A percentile compares a stretch with the other conserved stretches of the same genome.
Conservation (phyloP, 2,329 filamentous ascomycete species). For the Colletotrichum melonis region DNA sequence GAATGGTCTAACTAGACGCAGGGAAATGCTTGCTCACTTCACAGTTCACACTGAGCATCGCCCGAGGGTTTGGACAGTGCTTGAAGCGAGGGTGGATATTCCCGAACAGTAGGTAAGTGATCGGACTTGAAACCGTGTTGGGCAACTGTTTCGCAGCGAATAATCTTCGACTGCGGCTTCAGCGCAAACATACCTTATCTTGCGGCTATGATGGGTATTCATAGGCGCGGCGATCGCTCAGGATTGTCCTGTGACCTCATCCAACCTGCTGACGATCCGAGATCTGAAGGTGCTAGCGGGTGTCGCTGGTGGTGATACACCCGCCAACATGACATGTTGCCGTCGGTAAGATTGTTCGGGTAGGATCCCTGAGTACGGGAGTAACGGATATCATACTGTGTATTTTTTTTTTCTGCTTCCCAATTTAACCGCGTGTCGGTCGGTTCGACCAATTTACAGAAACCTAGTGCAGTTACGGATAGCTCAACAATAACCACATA, state of each 20-base stretch:
- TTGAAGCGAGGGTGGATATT: slow-evolving; percentile 7
- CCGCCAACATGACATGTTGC: background rate
- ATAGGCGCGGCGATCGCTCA: background rate
- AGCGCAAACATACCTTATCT: background rate
- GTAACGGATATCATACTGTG: background rate
- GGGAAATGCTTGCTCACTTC: background rate
- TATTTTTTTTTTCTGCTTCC: background rate
- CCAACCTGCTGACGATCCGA: background rate
- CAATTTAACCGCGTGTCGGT: slow-evolving; percentile 7
- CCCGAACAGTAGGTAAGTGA: background rate
- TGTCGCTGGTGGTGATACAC: background rate
- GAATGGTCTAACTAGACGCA: background rate
- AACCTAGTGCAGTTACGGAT: background rate
- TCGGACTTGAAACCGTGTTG: slow-evolving; percentile 20
- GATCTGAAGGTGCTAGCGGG: background rate
- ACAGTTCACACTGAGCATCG: background rate
- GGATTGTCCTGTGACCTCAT: background rate
- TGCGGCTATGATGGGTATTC: background rate
- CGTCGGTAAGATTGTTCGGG: background rate
- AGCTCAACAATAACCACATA: background rate
- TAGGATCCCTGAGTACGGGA: background rate
- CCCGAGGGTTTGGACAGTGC: background rate
- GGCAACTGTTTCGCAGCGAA: slow-evolving; percentile 15
- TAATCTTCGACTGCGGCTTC: background rate
- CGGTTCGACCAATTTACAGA: background rate